A percentile compares a stretch with the other conserved stretches of the same genome.
Conservation (phyloP, 306 rosid genomes). For the Argentina anserina region DNA sequence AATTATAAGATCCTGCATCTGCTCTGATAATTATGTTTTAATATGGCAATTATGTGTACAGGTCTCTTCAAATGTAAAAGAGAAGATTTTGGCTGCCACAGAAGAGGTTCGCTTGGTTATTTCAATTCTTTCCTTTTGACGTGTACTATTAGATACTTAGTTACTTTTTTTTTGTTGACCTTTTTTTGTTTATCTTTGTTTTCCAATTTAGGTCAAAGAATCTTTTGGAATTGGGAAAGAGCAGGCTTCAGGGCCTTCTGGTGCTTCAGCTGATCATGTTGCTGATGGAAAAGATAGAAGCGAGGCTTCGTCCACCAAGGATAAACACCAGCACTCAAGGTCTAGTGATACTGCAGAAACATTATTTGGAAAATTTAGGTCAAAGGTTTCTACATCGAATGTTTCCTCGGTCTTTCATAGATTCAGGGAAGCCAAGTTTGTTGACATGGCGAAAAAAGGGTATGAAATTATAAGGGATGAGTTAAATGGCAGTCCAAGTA, state of each 20-base stretch:
- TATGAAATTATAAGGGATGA: slow-evolving; percentile 79
- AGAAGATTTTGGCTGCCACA: slow-evolving; percentile 76
- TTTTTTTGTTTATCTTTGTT: slow-evolving; percentile 16
- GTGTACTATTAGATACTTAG: slow-evolving; percentile 11
- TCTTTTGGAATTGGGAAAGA: slow-evolving; percentile 65
- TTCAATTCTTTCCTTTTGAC: slow-evolving; percentile 6
- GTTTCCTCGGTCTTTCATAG: slow-evolving; percentile 62
- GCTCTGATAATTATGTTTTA: neutral
- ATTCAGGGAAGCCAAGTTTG: slow-evolving; percentile 63
- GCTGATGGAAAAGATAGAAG: slow-evolving; percentile 43
- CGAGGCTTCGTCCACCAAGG: slow-evolving; percentile 42
- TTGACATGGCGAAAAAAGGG: slow-evolving; percentile 69
- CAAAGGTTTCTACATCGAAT: slow-evolving; percentile 52
- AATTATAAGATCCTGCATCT: neutral
- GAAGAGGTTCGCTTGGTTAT: slow-evolving; percentile 62
- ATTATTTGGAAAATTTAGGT: slow-evolving; percentile 64
- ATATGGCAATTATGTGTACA: slow-evolving; percentile 21
- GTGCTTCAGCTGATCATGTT: slow-evolving; percentile 44
- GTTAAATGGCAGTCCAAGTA: slow-evolving; percentile 52
- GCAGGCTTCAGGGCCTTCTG: slow-evolving; percentile 49
- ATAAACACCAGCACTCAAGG: slow-evolving; percentile 37
- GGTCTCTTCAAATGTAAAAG: slow-evolving; percentile 81
- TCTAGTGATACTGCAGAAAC: slow-evolving; percentile 54
- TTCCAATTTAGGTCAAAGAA: slow-evolving; percentile 64
- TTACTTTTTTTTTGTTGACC: neutral